phyloP scores from a whole-genome alignment of 2,329 filamentous ascomycete genomes.

The Colletotrichum sp. region DNA sequence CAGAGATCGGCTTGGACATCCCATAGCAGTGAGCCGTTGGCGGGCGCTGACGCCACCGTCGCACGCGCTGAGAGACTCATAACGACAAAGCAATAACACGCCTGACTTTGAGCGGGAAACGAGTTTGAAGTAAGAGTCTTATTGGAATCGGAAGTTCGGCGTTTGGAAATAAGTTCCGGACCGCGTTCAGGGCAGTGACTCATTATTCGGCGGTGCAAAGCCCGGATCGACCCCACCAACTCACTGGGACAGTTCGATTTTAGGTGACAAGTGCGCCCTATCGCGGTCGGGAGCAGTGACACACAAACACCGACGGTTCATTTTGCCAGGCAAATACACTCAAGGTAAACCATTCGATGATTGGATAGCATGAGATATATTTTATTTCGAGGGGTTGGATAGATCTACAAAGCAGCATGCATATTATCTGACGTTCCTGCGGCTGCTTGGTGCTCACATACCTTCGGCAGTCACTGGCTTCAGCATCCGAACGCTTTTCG shows the following conservation, averaged over 20 bases:
- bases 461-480: not conserved
- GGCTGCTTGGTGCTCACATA: not conserved
- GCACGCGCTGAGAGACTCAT: constrained; percentile 32
- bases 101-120: not conserved
- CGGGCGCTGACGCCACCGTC: constrained; percentile 27
- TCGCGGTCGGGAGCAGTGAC: not conserved
- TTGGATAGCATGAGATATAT: not conserved
- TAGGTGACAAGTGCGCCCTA: not conserved
- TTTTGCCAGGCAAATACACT: not conserved
- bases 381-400: not conserved
- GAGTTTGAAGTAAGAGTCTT: not conserved
- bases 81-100: not conserved
- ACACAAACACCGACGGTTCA: not conserved
- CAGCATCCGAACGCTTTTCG: not conserved
- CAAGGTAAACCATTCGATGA: not conserved
- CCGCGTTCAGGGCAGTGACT: not conserved
- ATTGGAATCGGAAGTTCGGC: not conserved
- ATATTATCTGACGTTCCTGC: not conserved
- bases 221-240: not conserved
- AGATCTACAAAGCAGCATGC: not conserved
- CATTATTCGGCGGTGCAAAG: not conserved
- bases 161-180: not conserved
- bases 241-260: not conserved
- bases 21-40: constrained; percentile 37
- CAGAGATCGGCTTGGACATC: constrained; percentile 49